Conservation (phyloP, 768 basidiomycete species). For the Hemileccinum rubropunctum region DNA sequence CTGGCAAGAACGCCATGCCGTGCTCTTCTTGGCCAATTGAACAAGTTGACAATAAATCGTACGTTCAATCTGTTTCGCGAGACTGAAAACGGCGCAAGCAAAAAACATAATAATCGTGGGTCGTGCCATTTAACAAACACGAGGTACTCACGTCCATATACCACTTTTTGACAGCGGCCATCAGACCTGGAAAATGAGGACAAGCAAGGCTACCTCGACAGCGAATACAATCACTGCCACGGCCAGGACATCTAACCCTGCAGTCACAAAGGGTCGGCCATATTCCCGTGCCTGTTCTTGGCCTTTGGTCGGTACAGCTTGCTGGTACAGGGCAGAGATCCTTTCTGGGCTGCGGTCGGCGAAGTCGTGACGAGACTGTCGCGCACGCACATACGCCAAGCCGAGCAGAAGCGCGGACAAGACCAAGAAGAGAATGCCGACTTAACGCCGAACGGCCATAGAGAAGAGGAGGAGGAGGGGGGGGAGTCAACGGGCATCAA, state of each 20-base stretch:
- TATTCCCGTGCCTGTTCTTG: conserved; percentile 61
- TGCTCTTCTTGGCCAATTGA: conserved; percentile 11
- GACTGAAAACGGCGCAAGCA: not conserved
- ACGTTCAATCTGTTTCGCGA: conserved; percentile 6
- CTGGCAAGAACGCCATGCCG: not conserved
- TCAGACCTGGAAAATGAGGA: conserved; percentile 48
- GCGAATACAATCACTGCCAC: conserved; percentile 58
- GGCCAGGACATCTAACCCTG: conserved; percentile 66
- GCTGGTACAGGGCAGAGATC: conserved; percentile 24
- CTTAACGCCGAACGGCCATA: conserved; percentile 18
- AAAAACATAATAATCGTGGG: not conserved
- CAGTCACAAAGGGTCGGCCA: conserved; percentile 76
- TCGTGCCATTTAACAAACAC: no score
- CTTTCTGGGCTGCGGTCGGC: conserved; percentile 52
- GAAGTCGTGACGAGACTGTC: conserved; percentile 73
- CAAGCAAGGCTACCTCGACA: conserved; percentile 65
- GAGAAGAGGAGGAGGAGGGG: no score
- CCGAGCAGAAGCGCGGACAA: conserved; percentile 61
- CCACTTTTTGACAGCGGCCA: conserved; percentile 17
- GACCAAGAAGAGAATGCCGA: conserved; percentile 62
- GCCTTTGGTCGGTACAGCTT: conserved; percentile 53
- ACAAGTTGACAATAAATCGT: conserved; percentile 13
- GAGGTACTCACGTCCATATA: conserved; percentile 5
- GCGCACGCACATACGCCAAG: conserved; percentile 55
- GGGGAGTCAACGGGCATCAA: no score